phyloP scores from a whole-genome alignment of 1,139 yeast species.

The Meyerozyma sp. region DNA sequence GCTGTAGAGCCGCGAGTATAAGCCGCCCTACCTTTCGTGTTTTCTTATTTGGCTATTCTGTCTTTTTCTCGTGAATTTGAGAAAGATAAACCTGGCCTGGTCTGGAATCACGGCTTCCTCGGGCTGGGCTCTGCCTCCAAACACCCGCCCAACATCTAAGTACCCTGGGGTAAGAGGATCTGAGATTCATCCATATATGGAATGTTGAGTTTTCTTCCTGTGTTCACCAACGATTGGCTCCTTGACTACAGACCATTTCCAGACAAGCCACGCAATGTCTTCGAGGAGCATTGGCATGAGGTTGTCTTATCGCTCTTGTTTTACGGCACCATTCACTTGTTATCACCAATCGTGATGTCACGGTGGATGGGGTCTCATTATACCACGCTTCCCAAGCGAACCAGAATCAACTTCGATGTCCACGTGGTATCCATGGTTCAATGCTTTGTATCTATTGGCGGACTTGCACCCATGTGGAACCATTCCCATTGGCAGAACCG shows the following conservation, averaged over 20 bases:
- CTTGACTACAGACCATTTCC: conserved; percentile 45
- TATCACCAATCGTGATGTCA: conserved; percentile 37
- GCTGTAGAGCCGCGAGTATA: too few relatives aligned
- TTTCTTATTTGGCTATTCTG: too few relatives aligned
- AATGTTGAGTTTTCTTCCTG: conserved; percentile 14
- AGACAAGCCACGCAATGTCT: conserved; percentile 20
- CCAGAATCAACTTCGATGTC: conserved; percentile 71
- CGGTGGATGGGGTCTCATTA: conserved; percentile 37
- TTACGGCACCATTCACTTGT: conserved; percentile 31
- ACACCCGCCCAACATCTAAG: neutral
- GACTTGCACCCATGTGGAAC: conserved; percentile 56
- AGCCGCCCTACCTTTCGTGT: too few relatives aligned
- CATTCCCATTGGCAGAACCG: conserved; percentile 44
- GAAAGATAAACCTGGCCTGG: neutral
- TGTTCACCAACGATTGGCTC: conserved; percentile 37
- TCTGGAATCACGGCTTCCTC: neutral
- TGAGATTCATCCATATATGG: neutral
- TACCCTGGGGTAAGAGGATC: neutral
- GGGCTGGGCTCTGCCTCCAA: neutral
- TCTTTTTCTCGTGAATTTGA: too few relatives aligned
- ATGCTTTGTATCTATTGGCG: conserved; percentile 50
- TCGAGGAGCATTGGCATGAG: conserved; percentile 53
- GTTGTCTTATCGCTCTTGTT: conserved; percentile 32
- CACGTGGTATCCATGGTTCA: conserved; percentile 89
- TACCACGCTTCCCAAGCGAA: conserved; percentile 38